Evolutionary conservation across 345 rosid species (phyloP).

Genomic region (Corymbia maculata): DNA sequence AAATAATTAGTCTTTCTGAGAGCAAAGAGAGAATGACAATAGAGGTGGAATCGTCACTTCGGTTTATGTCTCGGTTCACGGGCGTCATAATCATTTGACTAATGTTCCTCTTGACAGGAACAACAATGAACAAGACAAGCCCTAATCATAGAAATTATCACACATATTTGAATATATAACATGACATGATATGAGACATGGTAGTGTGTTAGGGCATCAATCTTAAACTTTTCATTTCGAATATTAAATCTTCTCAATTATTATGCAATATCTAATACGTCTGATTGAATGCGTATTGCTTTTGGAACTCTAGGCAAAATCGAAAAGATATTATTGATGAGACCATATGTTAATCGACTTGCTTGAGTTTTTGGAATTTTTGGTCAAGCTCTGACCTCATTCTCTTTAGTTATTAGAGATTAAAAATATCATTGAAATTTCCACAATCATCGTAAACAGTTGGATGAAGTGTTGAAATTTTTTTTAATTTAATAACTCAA

Average conservation of each 20-base stretch:
- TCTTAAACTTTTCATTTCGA: background rate
- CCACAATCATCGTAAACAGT: too few species aligned
- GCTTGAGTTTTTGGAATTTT: background rate
- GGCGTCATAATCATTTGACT: background rate
- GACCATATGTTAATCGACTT: background rate
- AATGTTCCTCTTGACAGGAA: background rate
- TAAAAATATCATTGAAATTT: too few species aligned
- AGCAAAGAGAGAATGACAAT: background rate
- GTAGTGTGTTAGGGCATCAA: rapidly evolving
- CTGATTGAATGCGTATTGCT: background rate
- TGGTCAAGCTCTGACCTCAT: too few species aligned
- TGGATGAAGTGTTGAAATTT: too few species aligned
- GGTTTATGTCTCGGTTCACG: background rate
- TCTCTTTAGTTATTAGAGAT: too few species aligned
- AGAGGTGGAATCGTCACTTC: background rate
- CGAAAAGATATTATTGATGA: background rate
- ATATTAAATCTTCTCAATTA: background rate
- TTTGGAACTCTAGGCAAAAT: background rate
- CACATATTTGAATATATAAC: background rate
- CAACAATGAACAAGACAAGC: background rate
- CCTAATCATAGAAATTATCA: background rate
- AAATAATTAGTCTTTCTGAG: background rate
- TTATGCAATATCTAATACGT: background rate
- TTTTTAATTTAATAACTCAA: too few species aligned
- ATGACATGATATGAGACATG: background rate